Evolutionary conservation across 2,329 filamentous ascomycete species (phyloP), one percentile per base, ranked within the genome.

Genomic region (Cladosporium sp.): DNA sequence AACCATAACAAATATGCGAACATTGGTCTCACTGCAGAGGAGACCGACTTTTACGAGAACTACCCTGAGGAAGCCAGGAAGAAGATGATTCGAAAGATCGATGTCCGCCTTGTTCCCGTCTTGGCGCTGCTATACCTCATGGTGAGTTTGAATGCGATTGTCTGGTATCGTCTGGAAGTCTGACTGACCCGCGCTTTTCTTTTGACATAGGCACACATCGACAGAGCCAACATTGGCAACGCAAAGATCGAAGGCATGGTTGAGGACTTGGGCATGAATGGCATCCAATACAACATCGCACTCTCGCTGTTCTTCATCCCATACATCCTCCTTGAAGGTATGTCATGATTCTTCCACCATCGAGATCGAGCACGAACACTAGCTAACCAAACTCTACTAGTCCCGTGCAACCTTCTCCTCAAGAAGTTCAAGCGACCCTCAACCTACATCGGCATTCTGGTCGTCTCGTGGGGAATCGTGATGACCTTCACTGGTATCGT

Each of bases 51-150:
- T 48, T 68, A 63, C 30, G 66, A 67, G 3, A 67, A 67, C 36
- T 69, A 67, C 30, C 65, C 68, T 1, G 69, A 68, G 58, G 70
- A 69, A 32, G 62, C 63, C 10, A 48, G 43, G 25, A 67, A 65
- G 70, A 79, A 77, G 64, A 72, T 84, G 28, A 70, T 84, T 8
- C 74, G 79, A 53, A 85, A 85, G 73, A 77, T 79, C 61, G 83
- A 85, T 67, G 66, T 83, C 14, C 77, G 80, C 54, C 76, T 86
- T 32, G 73, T 85, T 8, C 83, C 84, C 0, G 79, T 82, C 18
- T 73, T 85, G 10, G 80, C 77, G 49, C 18, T 53, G 49, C 18
- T 53, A 13, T 53, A 53, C 26, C 26, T 53, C 14, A 53, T 53
- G 49, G 49, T 30, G 18, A 53, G 49, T 53, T 18, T 2, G 7